Evolutionary conservation across 2,329 filamentous ascomycete genomes (phyloP).

Genomic region (Colletotrichum tamarilloi): DNA sequence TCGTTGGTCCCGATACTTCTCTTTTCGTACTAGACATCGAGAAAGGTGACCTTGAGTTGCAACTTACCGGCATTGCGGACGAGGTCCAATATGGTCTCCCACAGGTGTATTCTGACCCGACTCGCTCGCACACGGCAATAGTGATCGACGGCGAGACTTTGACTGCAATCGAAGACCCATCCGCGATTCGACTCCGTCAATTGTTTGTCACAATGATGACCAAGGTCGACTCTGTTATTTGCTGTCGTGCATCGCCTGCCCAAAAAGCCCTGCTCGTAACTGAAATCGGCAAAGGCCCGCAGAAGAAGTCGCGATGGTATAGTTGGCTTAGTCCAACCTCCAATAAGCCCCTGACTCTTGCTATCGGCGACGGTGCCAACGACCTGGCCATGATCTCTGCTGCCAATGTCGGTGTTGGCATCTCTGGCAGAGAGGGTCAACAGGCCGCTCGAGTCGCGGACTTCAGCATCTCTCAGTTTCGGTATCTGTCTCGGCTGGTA

Average conservation of each 20-base stretch:
- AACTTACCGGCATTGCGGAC: slow-evolving; percentile 72
- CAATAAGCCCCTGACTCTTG: slow-evolving; percentile 75
- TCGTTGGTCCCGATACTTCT: slow-evolving; percentile 79
- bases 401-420: slow-evolving; percentile 87
- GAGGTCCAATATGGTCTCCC: slow-evolving; percentile 70
- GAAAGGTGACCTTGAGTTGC: slow-evolving; percentile 72
- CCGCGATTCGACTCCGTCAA: slow-evolving; percentile 49
- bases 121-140: slow-evolving; percentile 74
- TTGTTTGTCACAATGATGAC: slow-evolving; percentile 85
- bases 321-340: slow-evolving; percentile 50
- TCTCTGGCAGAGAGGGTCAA: slow-evolving; percentile 90
- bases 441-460: slow-evolving; percentile 92
- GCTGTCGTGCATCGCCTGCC: slow-evolving; percentile 87
- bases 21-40: slow-evolving; percentile 79
- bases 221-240: slow-evolving; percentile 87
- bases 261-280: slow-evolving; percentile 90
- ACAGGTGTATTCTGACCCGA: neutral
- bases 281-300: slow-evolving; percentile 77
- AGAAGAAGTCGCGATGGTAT: slow-evolving; percentile 49
- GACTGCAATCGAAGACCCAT: slow-evolving; percentile 72
- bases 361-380: slow-evolving; percentile 93
- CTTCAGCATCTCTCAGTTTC: slow-evolving; percentile 91
- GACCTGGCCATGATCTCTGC: slow-evolving; percentile 96
- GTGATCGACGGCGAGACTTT: slow-evolving; percentile 89
- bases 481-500: slow-evolving; percentile 83